Percentiles rank a stretch among this genome's conserved stretches.
phyloP scores from a whole-genome alignment of 2,329 filamentous ascomycete genomes.

The Coniochaeta pulveracea region DNA sequence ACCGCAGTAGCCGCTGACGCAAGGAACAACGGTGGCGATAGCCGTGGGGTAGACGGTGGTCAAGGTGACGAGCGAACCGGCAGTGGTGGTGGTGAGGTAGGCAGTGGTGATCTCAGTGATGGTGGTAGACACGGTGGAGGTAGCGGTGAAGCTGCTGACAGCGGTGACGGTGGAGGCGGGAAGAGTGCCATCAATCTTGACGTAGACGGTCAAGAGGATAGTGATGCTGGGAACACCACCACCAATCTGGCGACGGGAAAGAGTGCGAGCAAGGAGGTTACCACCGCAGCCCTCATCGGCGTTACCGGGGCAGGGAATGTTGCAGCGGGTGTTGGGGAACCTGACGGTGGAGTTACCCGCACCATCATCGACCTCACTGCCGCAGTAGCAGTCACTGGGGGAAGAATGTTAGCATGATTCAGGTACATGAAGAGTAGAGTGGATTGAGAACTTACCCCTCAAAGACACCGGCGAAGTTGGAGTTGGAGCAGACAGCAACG shows the following conservation, averaged over 20 bases:
- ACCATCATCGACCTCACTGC: background rate
- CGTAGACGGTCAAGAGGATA: conserved; percentile 1
- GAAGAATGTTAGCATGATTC: background rate
- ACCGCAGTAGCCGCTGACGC: conserved; percentile 1
- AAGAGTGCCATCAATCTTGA: background rate
- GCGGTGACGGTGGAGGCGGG: background rate
- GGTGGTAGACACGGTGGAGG: background rate
- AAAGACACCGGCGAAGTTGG: conserved; percentile 1
- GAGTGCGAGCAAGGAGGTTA: background rate
- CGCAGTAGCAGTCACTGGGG: background rate
- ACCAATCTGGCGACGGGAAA: conserved; percentile 1
- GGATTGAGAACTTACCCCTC: background rate
- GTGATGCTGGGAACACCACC: background rate
- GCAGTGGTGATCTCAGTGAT: background rate
- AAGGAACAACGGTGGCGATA: background rate
- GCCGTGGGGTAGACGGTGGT: background rate
- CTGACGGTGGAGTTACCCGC: background rate
- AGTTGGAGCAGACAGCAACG: background rate
- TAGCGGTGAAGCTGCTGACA: background rate
- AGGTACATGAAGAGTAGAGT: too few species aligned
- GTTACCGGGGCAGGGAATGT: conserved; percentile 3
- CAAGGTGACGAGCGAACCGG: background rate
- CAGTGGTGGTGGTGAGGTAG: background rate
- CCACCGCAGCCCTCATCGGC: background rate
- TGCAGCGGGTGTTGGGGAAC: background rate